A percentile compares a stretch with the other conserved stretches of the same genome.
Evolutionary conservation across 306 rosid genomes (phyloP).

Genomic region (Castanopsis chinensis): DNA sequence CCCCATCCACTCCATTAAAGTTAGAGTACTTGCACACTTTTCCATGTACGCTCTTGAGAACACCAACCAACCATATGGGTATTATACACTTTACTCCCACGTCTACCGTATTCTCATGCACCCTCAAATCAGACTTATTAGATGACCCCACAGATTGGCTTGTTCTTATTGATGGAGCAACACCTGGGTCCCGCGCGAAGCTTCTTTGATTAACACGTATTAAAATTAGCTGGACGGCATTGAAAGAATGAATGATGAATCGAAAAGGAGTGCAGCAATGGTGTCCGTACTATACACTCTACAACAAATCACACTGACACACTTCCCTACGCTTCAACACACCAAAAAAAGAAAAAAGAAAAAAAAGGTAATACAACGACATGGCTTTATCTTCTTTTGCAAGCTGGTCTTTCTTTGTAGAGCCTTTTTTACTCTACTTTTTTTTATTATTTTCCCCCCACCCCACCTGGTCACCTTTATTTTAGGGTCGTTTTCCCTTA

Average conservation of each 20-base stretch:
- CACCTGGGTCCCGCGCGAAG: slow-evolving; percentile 22
- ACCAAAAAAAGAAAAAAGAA: too few species aligned
- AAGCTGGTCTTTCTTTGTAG: background rate
- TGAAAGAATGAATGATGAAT: background rate
- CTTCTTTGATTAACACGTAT: slow-evolving; percentile 18
- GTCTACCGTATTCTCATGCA: background rate
- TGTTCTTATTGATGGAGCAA: too few species aligned
- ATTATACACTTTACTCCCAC: background rate
- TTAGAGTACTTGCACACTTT: background rate
- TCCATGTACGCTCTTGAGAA: background rate
- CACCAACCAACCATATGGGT: background rate
- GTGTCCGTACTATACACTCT: slow-evolving; percentile 5
- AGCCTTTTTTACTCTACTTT: background rate
- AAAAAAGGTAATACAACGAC: background rate
- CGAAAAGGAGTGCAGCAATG: slow-evolving; percentile 1
- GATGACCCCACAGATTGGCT: background rate
- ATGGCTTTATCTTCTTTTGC: slow-evolving; percentile 28
- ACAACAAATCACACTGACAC: slow-evolving; percentile 15
- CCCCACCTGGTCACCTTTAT: too few species aligned
- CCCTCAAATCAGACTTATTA: slow-evolving; percentile 4
- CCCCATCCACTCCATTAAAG: background rate
- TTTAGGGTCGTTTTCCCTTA: too few species aligned
- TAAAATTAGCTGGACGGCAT: slow-evolving; percentile 27
- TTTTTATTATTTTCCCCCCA: background rate
- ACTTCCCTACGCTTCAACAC: slow-evolving; percentile 14